Evolutionary conservation across 2,329 filamentous ascomycete species (phyloP), one percentile per base, ranked within the genome.

Genomic region (Ophiostoma montium): DNA sequence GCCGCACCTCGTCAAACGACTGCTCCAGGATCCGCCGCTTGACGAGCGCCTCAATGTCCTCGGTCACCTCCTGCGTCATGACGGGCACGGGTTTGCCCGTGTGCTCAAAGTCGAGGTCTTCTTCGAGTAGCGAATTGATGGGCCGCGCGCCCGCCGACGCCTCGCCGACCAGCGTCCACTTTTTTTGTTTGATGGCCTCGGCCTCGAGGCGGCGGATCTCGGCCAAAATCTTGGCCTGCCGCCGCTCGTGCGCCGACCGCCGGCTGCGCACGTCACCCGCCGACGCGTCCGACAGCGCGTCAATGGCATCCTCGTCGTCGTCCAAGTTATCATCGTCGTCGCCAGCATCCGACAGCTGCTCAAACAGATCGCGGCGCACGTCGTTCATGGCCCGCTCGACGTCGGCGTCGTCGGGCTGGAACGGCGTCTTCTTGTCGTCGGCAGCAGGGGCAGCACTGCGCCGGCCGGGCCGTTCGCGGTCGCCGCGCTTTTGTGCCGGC

Each of bases 41-140:
- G 69, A 98, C 89, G 52, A 98, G 76, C 32, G 86, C 83, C 65
- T 98, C 92, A 50, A 98, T 94, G 58, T 82, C 81, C 63, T 95
- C 89, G 48, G 81, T 94, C 36, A 94, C 74, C 63, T 95, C 89
- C 38, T 86, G 82, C 0, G 92, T 96, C 62, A 95, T 88, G 53
- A 96, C 85, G 1, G 90, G 87, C 1, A 96, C 84, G 0, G 92
- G 90, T 64, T 96, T 98, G 60, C 92, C 92, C 19, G 86, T 80
- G 58, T 94, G 81, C 67, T 98, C 92, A 61, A 96, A 98, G 56
- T 96, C 90, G 23, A 98, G 75, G 59, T 96, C 88, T 67, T 96
- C 80, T 61, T 96, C 89, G 1, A 98, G 77, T 2, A 98, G 75
- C 1, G 90, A 95, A 68, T 98, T 96, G 48, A 87, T 63, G 0